Evolutionary conservation across 306 rosid species (phyloP).

Genomic region (Mucuna pruriens): DNA sequence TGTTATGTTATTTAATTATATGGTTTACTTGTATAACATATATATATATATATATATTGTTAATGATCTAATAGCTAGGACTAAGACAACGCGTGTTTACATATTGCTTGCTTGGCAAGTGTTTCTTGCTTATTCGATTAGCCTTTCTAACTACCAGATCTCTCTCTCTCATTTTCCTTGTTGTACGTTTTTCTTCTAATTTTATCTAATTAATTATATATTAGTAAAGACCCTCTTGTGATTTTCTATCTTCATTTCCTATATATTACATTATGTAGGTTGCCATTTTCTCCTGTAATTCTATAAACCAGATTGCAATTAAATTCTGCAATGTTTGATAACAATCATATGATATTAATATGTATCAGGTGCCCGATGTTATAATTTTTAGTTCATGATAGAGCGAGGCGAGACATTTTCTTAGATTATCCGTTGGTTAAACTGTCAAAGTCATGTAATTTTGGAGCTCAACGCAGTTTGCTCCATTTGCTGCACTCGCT

Average conservation of each 20-base stretch:
- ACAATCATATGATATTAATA: neutral
- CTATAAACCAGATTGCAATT: neutral
- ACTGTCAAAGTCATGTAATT: neutral
- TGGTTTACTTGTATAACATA: neutral
- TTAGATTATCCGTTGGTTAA: neutral
- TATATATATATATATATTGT: neutral
- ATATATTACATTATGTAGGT: neutral
- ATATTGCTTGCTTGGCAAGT: neutral
- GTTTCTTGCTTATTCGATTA: neutral
- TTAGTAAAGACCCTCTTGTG: neutral
- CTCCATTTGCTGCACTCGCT: conserved; percentile 13
- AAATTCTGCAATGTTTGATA: neutral
- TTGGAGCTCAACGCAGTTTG: neutral
- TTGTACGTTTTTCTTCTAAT: neutral
- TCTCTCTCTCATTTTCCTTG: neutral
- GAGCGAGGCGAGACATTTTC: neutral
- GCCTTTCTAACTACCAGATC: conserved; percentile 3
- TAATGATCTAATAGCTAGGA: neutral
- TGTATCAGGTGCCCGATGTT: neutral
- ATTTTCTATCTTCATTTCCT: neutral
- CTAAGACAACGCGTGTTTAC: neutral
- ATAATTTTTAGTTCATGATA: neutral
- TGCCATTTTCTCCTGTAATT: neutral
- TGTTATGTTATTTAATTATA: neutral
- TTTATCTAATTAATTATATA: neutral